A percentile compares a stretch with the other conserved stretches of the same genome.
Conservation (phyloP, 805 yeast genomes). For the Komagataella pseudopastoris region DNA sequence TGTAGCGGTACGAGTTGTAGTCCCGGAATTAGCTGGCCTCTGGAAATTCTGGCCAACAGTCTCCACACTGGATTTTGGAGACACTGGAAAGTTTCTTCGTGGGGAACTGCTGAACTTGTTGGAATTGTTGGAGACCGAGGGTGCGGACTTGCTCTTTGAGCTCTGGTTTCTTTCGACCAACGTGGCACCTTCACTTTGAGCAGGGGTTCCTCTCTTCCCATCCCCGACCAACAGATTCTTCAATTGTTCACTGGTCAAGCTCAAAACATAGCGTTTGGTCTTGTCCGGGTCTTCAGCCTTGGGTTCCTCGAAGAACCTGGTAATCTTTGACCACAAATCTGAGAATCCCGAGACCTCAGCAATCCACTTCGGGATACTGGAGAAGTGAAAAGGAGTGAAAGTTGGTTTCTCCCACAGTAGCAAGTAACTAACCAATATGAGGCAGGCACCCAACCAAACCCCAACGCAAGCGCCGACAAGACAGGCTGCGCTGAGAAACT, state of each 20-base stretch:
- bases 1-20: not conserved
- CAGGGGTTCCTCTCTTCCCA: not conserved
- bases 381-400: not conserved
- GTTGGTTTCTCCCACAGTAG: not conserved
- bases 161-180: not conserved
- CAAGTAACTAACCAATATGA: not conserved
- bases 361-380: not conserved
- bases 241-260: not conserved
- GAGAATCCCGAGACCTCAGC: not conserved
- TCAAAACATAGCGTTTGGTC: not conserved
- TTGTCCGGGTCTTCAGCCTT: not conserved
- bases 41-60: not conserved
- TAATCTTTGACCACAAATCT: not conserved
- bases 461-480: slow-evolving; percentile 12
- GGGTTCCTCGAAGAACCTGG: not conserved
- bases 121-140: not conserved
- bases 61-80: not conserved
- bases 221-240: not conserved
- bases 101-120: not conserved
- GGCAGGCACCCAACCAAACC: not conserved
- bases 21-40: not conserved
- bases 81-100: not conserved
- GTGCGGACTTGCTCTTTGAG: not conserved
- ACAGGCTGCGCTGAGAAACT: slow-evolving; percentile 10
- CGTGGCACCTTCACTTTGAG: not conserved